Conservation (phyloP, 129 eudicot genomes). For the Escallonia herrerae region DNA sequence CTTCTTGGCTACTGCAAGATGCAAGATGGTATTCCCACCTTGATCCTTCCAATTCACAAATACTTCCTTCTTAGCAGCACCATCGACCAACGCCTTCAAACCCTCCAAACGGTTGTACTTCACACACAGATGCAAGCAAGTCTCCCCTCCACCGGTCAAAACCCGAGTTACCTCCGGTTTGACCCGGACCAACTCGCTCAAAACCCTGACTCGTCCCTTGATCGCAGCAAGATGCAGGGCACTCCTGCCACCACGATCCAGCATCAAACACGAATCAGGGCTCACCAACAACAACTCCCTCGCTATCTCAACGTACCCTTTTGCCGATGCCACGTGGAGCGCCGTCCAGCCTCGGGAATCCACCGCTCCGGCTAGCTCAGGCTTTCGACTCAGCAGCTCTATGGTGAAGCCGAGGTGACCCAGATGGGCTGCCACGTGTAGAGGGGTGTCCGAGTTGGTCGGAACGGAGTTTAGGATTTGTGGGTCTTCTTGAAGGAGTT, state of each 20-base stretch:
- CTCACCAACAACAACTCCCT: neutral
- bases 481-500: conserved; percentile 11
- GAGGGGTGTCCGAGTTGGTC: neutral
- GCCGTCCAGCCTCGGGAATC: neutral
- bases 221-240: conserved; percentile 22
- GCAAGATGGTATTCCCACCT: conserved; percentile 14
- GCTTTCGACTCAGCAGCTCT: conserved; percentile 1
- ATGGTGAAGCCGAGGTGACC: conserved; percentile 12
- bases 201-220: conserved; percentile 8
- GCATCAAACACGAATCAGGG: conserved; percentile 5
- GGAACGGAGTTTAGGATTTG: conserved; percentile 4
- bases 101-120: conserved; percentile 11
- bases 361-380: conserved; percentile 1
- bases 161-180: conserved; percentile 6
- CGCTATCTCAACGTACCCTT: conserved; percentile 13
- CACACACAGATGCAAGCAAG: conserved; percentile 21
- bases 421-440: conserved; percentile 12
- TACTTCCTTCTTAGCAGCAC: neutral
- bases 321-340: conserved; percentile 22
- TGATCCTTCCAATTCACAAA: conserved; percentile 6
- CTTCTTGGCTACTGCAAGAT: conserved; percentile 11
- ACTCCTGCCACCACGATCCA: conserved; percentile 14
- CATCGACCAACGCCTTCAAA: conserved; percentile 11
- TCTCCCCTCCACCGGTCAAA: conserved; percentile 1
- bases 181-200: conserved; percentile 3